phyloP scores from a whole-genome alignment of 2,329 filamentous ascomycete species.

The Stagonosporopsis rhizophila region DNA sequence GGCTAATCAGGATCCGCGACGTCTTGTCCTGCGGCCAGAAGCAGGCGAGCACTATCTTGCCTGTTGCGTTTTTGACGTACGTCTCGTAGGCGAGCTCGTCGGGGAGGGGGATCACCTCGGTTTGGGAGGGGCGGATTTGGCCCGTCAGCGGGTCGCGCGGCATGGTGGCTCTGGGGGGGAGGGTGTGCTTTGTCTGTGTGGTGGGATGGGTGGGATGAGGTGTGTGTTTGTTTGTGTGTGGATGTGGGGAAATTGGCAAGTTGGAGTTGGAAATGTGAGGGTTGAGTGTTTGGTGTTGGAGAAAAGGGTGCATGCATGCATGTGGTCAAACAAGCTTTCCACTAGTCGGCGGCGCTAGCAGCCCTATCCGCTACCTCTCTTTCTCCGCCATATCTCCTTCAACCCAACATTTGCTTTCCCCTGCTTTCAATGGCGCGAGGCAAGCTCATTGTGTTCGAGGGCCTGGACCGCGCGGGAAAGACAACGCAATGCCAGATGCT shows the following conservation, averaged over 20 bases:
- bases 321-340: constrained; percentile 5
- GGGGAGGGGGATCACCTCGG: constrained; percentile 16
- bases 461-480: constrained; percentile 89
- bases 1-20: constrained; percentile 22
- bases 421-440: constrained; percentile 68
- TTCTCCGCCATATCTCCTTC: background rate
- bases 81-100: constrained; percentile 26
- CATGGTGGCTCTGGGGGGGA: background rate
- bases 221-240: no score
- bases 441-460: constrained; percentile 83
- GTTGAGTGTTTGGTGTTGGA: background rate
- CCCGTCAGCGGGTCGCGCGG: constrained; percentile 2
- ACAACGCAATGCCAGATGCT: constrained; percentile 84
- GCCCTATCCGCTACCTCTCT: constrained; percentile 5
- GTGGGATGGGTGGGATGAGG: no score
- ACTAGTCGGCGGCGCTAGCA: constrained; percentile 7
- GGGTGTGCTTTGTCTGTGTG: background rate
- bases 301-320: no score
- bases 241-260: no score
- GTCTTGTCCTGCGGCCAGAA: constrained; percentile 34
- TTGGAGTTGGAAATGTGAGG: no score
- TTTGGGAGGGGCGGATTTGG: constrained; percentile 20
- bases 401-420: no score
- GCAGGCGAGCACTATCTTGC: constrained; percentile 30
- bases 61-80: constrained; percentile 25